Conservation (phyloP, 2,329 filamentous ascomycete species). For the Balansia obtecta region DNA sequence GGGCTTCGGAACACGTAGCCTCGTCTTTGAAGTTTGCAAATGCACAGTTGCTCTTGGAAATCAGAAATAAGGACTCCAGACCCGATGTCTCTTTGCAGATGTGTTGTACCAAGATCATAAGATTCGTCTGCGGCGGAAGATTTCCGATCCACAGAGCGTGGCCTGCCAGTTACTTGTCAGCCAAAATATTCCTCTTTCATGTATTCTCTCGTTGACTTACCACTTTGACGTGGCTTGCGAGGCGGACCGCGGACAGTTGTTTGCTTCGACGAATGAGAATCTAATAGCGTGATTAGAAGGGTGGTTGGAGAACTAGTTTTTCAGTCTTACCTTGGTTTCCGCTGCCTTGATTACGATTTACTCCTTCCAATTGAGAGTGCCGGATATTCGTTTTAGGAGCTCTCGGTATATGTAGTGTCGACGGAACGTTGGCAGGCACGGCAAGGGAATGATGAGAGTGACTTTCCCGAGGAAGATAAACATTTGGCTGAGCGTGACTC, state of each 20-base stretch:
- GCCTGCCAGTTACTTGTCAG: constrained; percentile 29
- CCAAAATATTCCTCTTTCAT: background rate
- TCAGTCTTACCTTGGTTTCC: background rate
- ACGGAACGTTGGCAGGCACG: constrained; percentile 21
- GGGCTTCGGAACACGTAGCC: constrained; percentile 58
- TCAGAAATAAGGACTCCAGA: constrained; percentile 83
- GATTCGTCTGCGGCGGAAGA: constrained; percentile 67
- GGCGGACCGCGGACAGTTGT: constrained; percentile 22
- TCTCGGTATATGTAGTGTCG: constrained; percentile 22
- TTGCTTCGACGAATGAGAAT: constrained; percentile 8
- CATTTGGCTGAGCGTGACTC: constrained; percentile 27
- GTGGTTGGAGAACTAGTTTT: constrained; percentile 7
- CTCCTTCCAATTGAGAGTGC: constrained; percentile 4
- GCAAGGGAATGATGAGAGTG: constrained; percentile 23
- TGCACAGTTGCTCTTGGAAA: constrained; percentile 93
- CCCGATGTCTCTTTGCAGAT: constrained; percentile 70
- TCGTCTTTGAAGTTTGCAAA: constrained; percentile 93
- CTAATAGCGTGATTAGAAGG: background rate
- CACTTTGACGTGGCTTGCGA: constrained; percentile 42
- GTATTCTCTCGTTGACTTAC: constrained; percentile 29
- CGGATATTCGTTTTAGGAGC: constrained; percentile 7
- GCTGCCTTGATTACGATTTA: constrained; percentile 13
- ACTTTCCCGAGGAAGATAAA: constrained; percentile 30
- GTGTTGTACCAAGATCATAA: constrained; percentile 80
- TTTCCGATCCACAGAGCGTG: constrained; percentile 96